Percentiles rank a stretch among this genome's conserved stretches.
Evolutionary conservation across 2,329 filamentous ascomycete species (phyloP).

Genomic region (Colletotrichum tropicicola): DNA sequence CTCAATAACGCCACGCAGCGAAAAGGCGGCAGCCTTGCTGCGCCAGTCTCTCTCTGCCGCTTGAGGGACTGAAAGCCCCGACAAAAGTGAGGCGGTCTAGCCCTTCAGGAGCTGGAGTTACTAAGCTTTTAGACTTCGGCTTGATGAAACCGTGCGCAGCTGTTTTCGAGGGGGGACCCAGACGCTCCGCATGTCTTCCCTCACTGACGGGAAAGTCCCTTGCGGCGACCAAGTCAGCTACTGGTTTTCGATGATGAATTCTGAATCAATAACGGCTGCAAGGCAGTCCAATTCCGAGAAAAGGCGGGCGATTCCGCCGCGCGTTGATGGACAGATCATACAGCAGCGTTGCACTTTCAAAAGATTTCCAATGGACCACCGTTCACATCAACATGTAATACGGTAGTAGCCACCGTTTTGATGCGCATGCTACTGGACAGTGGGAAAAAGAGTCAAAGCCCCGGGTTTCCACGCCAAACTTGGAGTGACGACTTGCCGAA

Average conservation of each 20-base stretch:
- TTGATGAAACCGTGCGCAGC: slow-evolving; percentile 23
- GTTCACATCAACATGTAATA: slow-evolving; percentile 6
- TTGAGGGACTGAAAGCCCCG: neutral
- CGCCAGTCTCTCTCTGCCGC: slow-evolving; percentile 2
- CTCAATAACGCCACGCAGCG: slow-evolving; percentile 25
- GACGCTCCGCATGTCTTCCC: neutral
- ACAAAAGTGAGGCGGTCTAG: slow-evolving; percentile 16
- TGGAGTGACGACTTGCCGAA: neutral
- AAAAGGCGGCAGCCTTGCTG: slow-evolving; percentile 14
- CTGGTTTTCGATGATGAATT: neutral
- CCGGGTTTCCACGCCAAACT: neutral
- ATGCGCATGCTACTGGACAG: neutral
- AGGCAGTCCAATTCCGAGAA: neutral
- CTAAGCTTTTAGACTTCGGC: slow-evolving; percentile 21
- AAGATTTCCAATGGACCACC: neutral
- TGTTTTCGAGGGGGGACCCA: neutral
- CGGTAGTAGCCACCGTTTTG: neutral
- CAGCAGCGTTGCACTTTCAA: slow-evolving; percentile 10
- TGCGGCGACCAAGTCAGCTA: slow-evolving; percentile 9
- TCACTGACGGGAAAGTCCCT: neutral
- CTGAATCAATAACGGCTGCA: slow-evolving; percentile 10
- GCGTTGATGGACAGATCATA: neutral
- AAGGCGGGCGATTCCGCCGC: neutral
- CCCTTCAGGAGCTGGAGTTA: neutral
- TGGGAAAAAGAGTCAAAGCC: neutral